phyloP scores from a whole-genome alignment of 2,329 filamentous ascomycete species.

The Apiospora saccharicola region DNA sequence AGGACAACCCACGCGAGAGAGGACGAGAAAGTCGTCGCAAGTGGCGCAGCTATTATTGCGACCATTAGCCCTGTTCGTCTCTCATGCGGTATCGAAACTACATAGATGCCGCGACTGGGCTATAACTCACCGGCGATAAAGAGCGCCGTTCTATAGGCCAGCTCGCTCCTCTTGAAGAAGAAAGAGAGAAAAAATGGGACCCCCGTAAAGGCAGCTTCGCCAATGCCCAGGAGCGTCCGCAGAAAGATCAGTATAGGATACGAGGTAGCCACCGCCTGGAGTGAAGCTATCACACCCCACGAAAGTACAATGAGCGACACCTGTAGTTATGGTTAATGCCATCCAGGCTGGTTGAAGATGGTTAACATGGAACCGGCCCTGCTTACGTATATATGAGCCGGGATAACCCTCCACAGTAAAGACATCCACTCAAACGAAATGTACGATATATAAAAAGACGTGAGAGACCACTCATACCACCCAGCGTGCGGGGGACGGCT shows the following conservation, averaged over 20 bases:
- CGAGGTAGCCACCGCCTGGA: slow-evolving; percentile 72
- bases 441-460: slow-evolving; percentile 69
- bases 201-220: slow-evolving; percentile 71
- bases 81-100: too few relatives aligned
- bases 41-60: slow-evolving; percentile 67
- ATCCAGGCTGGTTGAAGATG: not conserved
- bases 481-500: slow-evolving; percentile 51
- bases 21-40: slow-evolving; percentile 84
- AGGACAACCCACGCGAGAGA: slow-evolving; percentile 82
- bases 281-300: slow-evolving; percentile 81
- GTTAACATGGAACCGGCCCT: slow-evolving; percentile 23
- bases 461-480: slow-evolving; percentile 68
- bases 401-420: slow-evolving; percentile 65
- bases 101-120: not conserved
- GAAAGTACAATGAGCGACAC: slow-evolving; percentile 67
- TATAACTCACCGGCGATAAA: slow-evolving; percentile 73
- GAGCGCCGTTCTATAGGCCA: slow-evolving; percentile 84
- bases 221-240: slow-evolving; percentile 65
- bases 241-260: slow-evolving; percentile 66
- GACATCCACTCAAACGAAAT: slow-evolving; percentile 72
- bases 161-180: slow-evolving; percentile 72
- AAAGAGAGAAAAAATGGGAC: slow-evolving; percentile 71
- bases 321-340: slow-evolving; percentile 19
- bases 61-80: not conserved
- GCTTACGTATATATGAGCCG: slow-evolving; percentile 65